Evolutionary conservation across 495 filamentous ascomycete genomes (phyloP).

Genomic region (Podospora appendiculata): DNA sequence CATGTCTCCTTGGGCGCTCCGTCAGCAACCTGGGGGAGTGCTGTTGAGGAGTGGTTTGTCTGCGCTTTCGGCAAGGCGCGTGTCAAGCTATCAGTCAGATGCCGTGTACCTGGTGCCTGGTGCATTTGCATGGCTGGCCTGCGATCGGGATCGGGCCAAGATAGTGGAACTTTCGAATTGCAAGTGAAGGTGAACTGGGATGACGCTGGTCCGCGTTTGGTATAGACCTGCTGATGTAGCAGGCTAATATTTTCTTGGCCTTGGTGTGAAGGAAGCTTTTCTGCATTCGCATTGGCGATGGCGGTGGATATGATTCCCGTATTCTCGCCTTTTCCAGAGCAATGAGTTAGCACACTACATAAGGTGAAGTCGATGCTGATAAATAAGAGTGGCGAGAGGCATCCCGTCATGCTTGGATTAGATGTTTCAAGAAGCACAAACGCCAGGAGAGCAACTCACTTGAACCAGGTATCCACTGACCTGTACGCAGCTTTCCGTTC

Average conservation of each 20-base stretch:
- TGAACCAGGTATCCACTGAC: slow-evolving; percentile 30
- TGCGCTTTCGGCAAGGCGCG: slow-evolving; percentile 7
- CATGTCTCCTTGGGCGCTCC: slow-evolving; percentile 5
- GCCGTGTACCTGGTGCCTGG: slow-evolving; percentile 3
- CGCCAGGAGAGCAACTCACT: slow-evolving; percentile 29
- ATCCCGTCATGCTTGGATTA: too few species aligned
- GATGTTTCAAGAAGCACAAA: neutral
- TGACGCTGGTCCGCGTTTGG: slow-evolving; percentile 53
- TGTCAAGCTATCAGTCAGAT: slow-evolving; percentile 9
- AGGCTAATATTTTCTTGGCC: slow-evolving; percentile 70
- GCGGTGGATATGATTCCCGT: slow-evolving; percentile 80
- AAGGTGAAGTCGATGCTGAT: neutral
- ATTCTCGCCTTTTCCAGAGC: slow-evolving; percentile 31
- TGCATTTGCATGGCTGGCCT: slow-evolving; percentile 3
- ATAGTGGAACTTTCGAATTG: slow-evolving; percentile 45
- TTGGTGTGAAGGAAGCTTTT: slow-evolving; percentile 53
- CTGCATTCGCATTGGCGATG: slow-evolving; percentile 85
- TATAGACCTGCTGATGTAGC: slow-evolving; percentile 58
- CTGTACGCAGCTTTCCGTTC: slow-evolving; percentile 32
- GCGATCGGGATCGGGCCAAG: slow-evolving; percentile 51
- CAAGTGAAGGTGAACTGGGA: slow-evolving; percentile 91
- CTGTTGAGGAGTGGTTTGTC: neutral
- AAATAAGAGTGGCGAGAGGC: too few species aligned
- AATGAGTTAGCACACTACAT: neutral
- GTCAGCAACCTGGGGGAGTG: neutral